Conservation (phyloP, 2,329 filamentous ascomycete species). For the Trichoderma pleuroti region DNA sequence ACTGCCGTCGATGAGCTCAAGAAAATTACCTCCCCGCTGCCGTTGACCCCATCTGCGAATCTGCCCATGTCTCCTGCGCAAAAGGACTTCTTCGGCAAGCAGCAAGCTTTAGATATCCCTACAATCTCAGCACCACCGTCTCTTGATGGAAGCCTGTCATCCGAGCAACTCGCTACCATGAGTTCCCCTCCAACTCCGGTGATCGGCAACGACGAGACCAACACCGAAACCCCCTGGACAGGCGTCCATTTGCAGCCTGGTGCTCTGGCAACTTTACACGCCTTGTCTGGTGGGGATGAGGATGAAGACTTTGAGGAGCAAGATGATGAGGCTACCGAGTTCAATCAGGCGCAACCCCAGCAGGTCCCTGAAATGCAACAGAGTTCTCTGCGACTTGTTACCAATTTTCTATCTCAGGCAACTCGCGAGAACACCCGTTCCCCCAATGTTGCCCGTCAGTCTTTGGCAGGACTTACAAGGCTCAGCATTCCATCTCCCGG, state of each 20-base stretch:
- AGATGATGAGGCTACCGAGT: conserved; percentile 41
- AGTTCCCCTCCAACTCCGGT: conserved; percentile 85
- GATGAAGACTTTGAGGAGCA: conserved; percentile 54
- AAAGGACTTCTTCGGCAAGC: conserved; percentile 64
- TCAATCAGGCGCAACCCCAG: conserved; percentile 31
- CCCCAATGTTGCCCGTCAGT: conserved; percentile 43
- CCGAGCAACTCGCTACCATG: conserved; percentile 78
- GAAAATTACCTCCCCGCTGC: conserved; percentile 55
- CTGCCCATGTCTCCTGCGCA: conserved; percentile 74
- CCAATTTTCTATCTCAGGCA: conserved; percentile 33
- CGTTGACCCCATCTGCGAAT: conserved; percentile 61
- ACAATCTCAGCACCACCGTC: conserved; percentile 79
- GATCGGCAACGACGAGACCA: conserved; percentile 53
- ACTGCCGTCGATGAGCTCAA: conserved; percentile 44
- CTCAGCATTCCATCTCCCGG: conserved; percentile 89
- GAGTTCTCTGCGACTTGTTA: conserved; percentile 49
- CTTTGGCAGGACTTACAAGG: conserved; percentile 69
- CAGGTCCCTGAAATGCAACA: conserved; percentile 47
- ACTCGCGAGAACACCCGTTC: conserved; percentile 28
- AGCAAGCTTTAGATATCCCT: conserved; percentile 63
- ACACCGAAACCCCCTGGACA: conserved; percentile 62
- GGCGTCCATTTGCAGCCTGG: conserved; percentile 74
- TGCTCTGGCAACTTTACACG: conserved; percentile 75
- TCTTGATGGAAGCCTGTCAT: conserved; percentile 81
- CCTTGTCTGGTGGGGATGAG: conserved; percentile 61